Conservation (phyloP, 306 rosid species). For the Gillenia trifoliata region DNA sequence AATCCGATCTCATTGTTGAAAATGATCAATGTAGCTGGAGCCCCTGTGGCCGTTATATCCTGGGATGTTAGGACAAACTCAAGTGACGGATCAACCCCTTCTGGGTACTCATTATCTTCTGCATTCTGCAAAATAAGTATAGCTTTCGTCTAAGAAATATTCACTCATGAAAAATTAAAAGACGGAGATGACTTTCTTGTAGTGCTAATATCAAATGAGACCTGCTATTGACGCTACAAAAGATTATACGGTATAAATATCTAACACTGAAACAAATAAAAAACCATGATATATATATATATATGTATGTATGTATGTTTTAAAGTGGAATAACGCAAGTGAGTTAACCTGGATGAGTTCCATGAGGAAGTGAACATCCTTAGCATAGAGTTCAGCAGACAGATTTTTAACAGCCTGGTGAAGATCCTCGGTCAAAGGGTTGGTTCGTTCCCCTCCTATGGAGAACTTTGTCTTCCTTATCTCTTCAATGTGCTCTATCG, state of each 20-base stretch:
- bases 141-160: no score
- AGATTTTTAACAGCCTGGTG: slow-evolving; percentile 52
- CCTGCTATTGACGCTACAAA: no score
- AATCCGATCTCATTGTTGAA: slow-evolving; percentile 77
- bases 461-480: slow-evolving; percentile 48
- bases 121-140: slow-evolving; percentile 48
- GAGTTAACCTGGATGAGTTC: slow-evolving; percentile 79
- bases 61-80: slow-evolving; percentile 57
- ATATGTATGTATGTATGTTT: no score
- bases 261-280: no score
- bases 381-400: slow-evolving; percentile 57
- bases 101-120: slow-evolving; percentile 63
- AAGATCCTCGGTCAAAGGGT: slow-evolving; percentile 39
- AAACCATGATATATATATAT: no score
- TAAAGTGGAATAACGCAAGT: no score
- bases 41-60: slow-evolving; percentile 66
- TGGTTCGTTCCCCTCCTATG: slow-evolving; percentile 30
- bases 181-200: no score
- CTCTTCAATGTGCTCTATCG: slow-evolving; percentile 40
- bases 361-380: slow-evolving; percentile 65
- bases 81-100: slow-evolving; percentile 44
- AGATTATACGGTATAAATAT: no score
- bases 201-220: no score
- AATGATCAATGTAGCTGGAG: slow-evolving; percentile 55
- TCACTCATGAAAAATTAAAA: no score